Conservation (phyloP, 495 filamentous ascomycete genomes). For the Bathelium albidoporum region DNA sequence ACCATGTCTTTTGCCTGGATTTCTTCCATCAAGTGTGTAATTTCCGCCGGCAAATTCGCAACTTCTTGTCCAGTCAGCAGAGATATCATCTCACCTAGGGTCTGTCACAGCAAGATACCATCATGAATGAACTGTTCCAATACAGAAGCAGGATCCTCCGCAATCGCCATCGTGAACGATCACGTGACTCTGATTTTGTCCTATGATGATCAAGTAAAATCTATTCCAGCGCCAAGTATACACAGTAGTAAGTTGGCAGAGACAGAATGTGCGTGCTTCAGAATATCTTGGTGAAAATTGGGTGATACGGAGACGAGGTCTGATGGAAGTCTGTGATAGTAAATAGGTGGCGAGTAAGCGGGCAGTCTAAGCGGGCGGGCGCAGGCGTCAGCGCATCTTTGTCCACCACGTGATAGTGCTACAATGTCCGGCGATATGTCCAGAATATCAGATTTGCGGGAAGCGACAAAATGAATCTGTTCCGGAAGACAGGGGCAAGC, state of each 20-base stretch:
- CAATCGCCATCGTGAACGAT: constrained; percentile 25
- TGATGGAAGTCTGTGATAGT: too few species aligned
- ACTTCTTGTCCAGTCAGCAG: constrained; percentile 35
- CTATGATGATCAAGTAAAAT: too few species aligned
- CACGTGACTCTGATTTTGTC: background rate
- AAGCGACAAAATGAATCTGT: background rate
- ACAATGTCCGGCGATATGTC: too few species aligned
- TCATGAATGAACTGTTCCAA: constrained; percentile 89
- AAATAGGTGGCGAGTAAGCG: too few species aligned
- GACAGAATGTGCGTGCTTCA: too few species aligned
- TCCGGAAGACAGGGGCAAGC: background rate
- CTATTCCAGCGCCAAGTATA: too few species aligned
- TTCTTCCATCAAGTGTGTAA: constrained; percentile 88
- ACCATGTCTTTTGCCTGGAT: constrained; percentile 79
- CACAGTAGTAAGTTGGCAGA: too few species aligned
- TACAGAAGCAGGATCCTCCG: constrained; percentile 76
- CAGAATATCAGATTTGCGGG: background rate
- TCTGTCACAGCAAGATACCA: constrained; percentile 32
- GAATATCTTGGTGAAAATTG: background rate
- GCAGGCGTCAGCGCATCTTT: too few species aligned
- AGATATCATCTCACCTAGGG: background rate
- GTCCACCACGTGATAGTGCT: too few species aligned
- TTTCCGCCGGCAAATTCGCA: constrained; percentile 84
- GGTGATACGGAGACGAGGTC: background rate
- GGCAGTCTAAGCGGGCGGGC: too few species aligned